Percentiles rank a stretch among this genome's conserved stretches.
phyloP scores from a whole-genome alignment of 768 basidiomycete genomes.

The Trichaptum fuscoviolaceum region DNA sequence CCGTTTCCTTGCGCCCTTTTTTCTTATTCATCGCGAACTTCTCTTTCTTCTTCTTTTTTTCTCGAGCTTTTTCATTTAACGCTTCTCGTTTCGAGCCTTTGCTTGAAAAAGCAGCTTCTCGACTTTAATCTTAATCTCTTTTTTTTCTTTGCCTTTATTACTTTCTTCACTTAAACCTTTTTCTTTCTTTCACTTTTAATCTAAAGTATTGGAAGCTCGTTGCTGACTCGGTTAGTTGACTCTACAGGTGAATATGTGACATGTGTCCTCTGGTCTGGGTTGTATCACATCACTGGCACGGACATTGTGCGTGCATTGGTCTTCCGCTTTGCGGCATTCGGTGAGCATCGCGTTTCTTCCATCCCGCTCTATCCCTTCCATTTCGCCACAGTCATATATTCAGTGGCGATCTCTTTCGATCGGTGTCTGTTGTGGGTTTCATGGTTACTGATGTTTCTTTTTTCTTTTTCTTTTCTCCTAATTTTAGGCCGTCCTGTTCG shows the following conservation, averaged over 20 bases:
- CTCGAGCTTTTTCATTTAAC: neutral
- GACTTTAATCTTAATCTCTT: neutral
- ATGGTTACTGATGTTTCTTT: neutral
- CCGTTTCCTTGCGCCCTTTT: neutral
- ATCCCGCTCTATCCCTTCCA: neutral
- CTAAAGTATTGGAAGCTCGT: conserved; percentile 2
- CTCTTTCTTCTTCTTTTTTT: neutral
- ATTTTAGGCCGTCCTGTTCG: conserved; percentile 74
- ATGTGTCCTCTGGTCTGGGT: conserved; percentile 87
- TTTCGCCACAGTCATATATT: neutral
- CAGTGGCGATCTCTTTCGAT: neutral
- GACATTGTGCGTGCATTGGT: conserved; percentile 93
- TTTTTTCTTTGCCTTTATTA: neutral
- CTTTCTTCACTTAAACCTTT: neutral
- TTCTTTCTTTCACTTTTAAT: neutral
- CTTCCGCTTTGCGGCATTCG: conserved; percentile 79
- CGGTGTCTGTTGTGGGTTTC: conserved; percentile 1
- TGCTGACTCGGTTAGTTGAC: conserved; percentile 77
- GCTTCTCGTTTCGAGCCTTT: neutral
- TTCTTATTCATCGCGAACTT: no score
- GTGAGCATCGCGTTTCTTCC: neutral
- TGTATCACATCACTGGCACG: conserved; percentile 93
- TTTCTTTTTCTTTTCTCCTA: conserved; percentile 17
- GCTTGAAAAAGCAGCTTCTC: neutral
- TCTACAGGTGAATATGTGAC: conserved; percentile 85